Percentiles rank a stretch among this genome's conserved stretches.
These are phyloP conservation scores for Colletotrichum simmondsii DNA, from an alignment of 2,329 filamentous ascomycete species.

Conservation along the genomic window DNA sequence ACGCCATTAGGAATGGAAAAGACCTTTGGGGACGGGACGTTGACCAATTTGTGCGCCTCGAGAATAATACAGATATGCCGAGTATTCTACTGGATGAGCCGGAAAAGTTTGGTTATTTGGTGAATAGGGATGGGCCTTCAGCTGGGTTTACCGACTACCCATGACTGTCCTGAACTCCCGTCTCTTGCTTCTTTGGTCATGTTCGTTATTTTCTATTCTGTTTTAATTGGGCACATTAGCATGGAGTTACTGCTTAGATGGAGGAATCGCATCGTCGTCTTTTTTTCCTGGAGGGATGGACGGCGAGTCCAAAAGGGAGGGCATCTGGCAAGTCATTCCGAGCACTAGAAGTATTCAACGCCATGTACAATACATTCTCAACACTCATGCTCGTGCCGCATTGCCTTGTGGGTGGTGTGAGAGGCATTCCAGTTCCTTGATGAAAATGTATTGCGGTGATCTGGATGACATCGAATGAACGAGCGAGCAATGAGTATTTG, in stretches of 20 bases:
- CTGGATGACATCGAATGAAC: background rate
- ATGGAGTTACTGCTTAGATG: background rate
- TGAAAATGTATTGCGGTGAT: background rate
- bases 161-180: background rate
- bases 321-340: too few species aligned
- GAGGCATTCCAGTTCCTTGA: background rate
- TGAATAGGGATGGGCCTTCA: slow-evolving; percentile 55
- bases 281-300: background rate
- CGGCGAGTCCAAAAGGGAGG: background rate
- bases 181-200: background rate
- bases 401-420: too few species aligned
- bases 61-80: slow-evolving; percentile 64
- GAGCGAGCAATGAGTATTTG: background rate
- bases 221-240: background rate
- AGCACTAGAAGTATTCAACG: background rate
- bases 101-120: slow-evolving; percentile 56
- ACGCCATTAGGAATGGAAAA: slow-evolving; percentile 60
- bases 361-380: background rate
- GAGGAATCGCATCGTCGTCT: background rate
- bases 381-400: too few species aligned
- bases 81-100: slow-evolving; percentile 52
- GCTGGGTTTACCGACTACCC: slow-evolving; percentile 62
- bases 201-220: background rate
- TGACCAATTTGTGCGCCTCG: slow-evolving; percentile 59
- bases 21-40: slow-evolving; percentile 65